phyloP scores from a whole-genome alignment of 768 basidiomycete species.

The Termitomyces sp. region DNA sequence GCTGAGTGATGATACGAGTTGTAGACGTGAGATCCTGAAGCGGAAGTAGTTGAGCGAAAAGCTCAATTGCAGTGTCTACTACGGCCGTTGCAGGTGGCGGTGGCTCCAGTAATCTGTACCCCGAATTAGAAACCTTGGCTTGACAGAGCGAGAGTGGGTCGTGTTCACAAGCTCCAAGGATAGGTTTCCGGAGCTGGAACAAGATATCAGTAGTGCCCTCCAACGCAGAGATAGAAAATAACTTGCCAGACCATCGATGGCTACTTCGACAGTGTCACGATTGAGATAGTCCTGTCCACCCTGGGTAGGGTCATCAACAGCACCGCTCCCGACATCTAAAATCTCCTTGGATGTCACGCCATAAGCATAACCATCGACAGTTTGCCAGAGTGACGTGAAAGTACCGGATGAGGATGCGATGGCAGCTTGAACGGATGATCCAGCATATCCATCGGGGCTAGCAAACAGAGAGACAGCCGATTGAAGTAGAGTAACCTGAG shows the following conservation, averaged over 20 bases:
- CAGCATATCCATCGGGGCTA: constrained; percentile 77
- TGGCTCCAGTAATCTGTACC: constrained; percentile 49
- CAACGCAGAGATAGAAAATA: not conserved
- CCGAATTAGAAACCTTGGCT: constrained; percentile 34
- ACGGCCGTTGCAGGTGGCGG: constrained; percentile 77
- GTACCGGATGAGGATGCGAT: constrained; percentile 82
- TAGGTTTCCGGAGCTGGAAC: constrained; percentile 62
- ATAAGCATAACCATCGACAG: constrained; percentile 85
- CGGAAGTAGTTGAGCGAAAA: constrained; percentile 77
- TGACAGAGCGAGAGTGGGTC: constrained; percentile 73
- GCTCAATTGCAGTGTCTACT: constrained; percentile 83
- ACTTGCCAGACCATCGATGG: constrained; percentile 73
- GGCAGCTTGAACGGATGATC: constrained; percentile 85
- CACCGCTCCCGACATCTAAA: constrained; percentile 34
- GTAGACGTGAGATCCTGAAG: constrained; percentile 64
- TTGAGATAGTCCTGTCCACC: constrained; percentile 50
- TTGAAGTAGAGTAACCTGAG: constrained; percentile 77
- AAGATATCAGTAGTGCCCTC: constrained; percentile 6
- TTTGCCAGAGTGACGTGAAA: constrained; percentile 84
- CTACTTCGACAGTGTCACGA: constrained; percentile 73
- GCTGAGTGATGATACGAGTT: constrained; percentile 46
- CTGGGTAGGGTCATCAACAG: constrained; percentile 23
- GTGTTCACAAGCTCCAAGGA: constrained; percentile 81
- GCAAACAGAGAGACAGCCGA: constrained; percentile 80
- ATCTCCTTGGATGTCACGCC: constrained; percentile 74